Evolutionary conservation across 805 yeast species (phyloP), one percentile per base, ranked within the genome.

Genomic region (Candida tibetensis): DNA sequence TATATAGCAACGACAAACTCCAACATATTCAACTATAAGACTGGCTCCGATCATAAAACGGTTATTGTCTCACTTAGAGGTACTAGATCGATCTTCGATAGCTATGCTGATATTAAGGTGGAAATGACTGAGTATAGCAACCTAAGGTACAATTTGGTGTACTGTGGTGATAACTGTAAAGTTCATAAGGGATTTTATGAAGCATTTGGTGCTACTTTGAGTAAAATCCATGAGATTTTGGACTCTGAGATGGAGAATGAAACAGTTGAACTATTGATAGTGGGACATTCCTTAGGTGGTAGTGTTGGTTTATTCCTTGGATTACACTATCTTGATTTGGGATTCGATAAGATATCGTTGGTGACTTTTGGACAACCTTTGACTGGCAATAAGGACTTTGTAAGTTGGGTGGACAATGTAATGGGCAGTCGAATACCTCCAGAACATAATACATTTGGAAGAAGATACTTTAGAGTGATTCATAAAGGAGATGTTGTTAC

Each of bases 341-440:
- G 71, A 2, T 60, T 48, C 38, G 53, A 59, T 13, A 52, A 55
- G 16, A 33, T 60, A 28, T 52, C 57, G 1, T 32, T 71, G 28
- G 59, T 68, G 4, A 69, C 75, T 1, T 58, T 69, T 66, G 76
- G 75, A 2, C 74, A 62, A 48, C 76, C 76, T 0, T 52, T 66
- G 16, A 40, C 67, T 5, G 76, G 76, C 2, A 70, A 71, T 45
- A 40, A 48, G 13, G 50, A 49, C n/a, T 68, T 71, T 38, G 58
- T 60, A 1, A 34, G 45, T 3, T 70, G 71, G 69, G 58, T 58
- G 3, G 71, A 67, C 38, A 28, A 25, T 2, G 62, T 51, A 2
- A 35, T 63, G 54, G 67, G 64, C 4, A 64, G 71, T 39, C 17
- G 37, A 2, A 10, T 33, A 26, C 46, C 53, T 0, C 42, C 58